Base-by-base conservation (phyloP, 2,329 filamentous ascomycete species). In the Cladosporium velox region DNA sequence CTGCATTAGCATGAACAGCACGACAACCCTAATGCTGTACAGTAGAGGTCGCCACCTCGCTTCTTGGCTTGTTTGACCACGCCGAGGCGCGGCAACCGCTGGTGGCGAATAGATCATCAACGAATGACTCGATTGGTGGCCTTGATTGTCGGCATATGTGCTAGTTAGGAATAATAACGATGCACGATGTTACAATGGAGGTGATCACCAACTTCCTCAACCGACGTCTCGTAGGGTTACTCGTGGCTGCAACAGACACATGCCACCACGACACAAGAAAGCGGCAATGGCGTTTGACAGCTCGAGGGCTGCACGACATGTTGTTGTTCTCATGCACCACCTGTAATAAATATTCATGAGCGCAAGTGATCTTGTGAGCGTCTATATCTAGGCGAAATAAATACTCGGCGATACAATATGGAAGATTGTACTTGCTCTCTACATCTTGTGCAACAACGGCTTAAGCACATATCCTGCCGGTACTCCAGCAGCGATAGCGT, bases 41-140 rank as follows among this genome's bases (percentile, higher is more conserved):
- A 47, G n/a, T 12, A 21, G 21, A 47, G 32, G 32, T 41, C 35
- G 30, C 59, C 59, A 52, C 30, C 12, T 30, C 51, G 24, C 30
- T 57, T 32, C 61, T 57, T 57, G 51, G 61, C 61, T 64, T 44
- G 51, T 55, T 59, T 30, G 61, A 26, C 49, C n/a, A 55, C 47
- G 47, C 61, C 52, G 12, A 34, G 51, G n/a, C 52, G 52, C 52
- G 52, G 28, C 52, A 30, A 21, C 28, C 52, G 52, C 52, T 55
- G 52, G 52, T 55, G 52, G 52, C 30, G 18, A 55, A 21, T 34
- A 11, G 41, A 21, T 47, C 41, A 12, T 15, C 41, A 47, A 21
- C 21, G 41, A 47, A 21, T 47, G 41, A 47, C 41, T n/a, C 41
- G 41, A 47, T 21, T n/a, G 41, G 21, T 12, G n/a, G 41, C n/a